phyloP scores from a whole-genome alignment of 164 flowering plant species.

The Echeveria elegans region DNA sequence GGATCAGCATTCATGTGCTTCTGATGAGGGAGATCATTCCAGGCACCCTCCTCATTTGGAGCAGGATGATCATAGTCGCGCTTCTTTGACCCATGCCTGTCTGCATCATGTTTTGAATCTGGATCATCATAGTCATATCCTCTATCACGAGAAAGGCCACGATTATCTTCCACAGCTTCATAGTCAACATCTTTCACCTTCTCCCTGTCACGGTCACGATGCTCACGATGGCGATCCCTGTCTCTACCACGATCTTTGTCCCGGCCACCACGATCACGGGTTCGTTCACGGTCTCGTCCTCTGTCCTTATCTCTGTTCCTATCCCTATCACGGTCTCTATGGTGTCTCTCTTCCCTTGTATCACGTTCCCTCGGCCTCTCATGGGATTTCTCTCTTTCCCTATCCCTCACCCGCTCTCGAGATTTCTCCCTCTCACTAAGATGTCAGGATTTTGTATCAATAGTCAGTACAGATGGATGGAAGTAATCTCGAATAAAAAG shows the following conservation, averaged over 20 bases:
- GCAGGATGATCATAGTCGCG: conserved; percentile 36
- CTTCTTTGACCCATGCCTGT: conserved; percentile 34
- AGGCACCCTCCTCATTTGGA: conserved; percentile 35
- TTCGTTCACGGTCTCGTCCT: conserved; percentile 44
- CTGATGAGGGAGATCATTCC: conserved; percentile 27
- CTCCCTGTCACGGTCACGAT: conserved; percentile 19
- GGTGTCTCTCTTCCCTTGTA: conserved; percentile 68
- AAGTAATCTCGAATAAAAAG: too few species aligned
- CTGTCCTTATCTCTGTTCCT: conserved; percentile 59
- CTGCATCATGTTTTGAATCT: conserved; percentile 46
- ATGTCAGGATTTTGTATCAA: not conserved
- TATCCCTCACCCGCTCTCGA: conserved; percentile 76
- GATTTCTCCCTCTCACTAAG: conserved; percentile 48
- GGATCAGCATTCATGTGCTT: conserved; percentile 25
- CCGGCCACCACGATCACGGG: conserved; percentile 40
- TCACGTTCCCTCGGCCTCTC: conserved; percentile 73
- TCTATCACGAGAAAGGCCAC: conserved; percentile 49
- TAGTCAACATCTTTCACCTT: conserved; percentile 21
- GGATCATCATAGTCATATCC: conserved; percentile 41
- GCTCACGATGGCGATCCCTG: conserved; percentile 20
- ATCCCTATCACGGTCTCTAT: conserved; percentile 70
- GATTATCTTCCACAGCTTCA: conserved; percentile 21
- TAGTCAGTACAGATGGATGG: too few species aligned
- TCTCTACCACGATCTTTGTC: conserved; percentile 21
- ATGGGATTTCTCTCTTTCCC: conserved; percentile 66